Evolutionary conservation across 2,329 filamentous ascomycete species (phyloP), one percentile per base, ranked within the genome.

Genomic region (Allantophomopsis lycopodina): DNA sequence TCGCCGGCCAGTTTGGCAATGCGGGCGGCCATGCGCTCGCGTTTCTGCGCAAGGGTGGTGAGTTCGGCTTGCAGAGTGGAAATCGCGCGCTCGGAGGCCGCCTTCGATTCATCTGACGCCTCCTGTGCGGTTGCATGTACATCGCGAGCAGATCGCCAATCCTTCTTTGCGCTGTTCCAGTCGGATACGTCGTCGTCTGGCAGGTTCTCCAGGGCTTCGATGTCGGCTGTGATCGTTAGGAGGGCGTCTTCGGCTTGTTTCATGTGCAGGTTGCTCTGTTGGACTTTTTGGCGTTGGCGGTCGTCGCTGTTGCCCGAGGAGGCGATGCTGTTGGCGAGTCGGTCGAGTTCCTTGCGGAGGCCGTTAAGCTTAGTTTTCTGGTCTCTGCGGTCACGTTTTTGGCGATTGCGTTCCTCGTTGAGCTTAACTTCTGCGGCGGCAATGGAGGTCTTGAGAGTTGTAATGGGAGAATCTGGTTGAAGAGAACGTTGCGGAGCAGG

Each of bases 391-490:
- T 73, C 68, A 30, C 73, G 71, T 62, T 83, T 85, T 49, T 84
- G 70, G 39, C 74, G 73, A 43, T 72, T 68, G 49, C 76, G 79
- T 51, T 81, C 76, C 44, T 87, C 81, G 17, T 71, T 65, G 23
- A 87, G 66, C 56, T 80, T 83, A 42, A 71, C 66, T 53, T 87
- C 80, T 37, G 79, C 75, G 10, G 79, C 74, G 36, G 74, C 74
- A 49, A 88, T 85, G 2, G 83, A 86, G 21, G 81, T 83, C 55
- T 76, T 79, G 32, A 89, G 67, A 2, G 83, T 88, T 8, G 81
- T 84, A 8, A 76, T 77, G 2, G 83, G 83, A 11, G 83, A 88
- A 45, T 83, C 79, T 18, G 83, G 82, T 37, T 80, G 76, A 28
- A 82, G 69, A 14, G 73, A 71, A 42, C 76, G 71, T 52, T 78